phyloP scores from a whole-genome alignment of 1,139 yeast species.

The Yamadazyma atlantica region DNA sequence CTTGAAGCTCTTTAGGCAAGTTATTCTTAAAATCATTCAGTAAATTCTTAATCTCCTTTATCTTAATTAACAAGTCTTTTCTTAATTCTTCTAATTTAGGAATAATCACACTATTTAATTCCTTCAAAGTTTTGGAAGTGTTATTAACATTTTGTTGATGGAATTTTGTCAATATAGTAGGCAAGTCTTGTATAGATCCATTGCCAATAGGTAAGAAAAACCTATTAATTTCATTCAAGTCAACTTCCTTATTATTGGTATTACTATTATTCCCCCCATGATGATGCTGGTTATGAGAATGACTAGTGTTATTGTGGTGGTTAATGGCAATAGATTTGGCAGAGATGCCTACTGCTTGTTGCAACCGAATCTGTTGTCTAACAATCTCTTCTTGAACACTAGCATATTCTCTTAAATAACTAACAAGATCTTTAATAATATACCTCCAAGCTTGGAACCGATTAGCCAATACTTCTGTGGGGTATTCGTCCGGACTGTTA shows the following conservation, averaged over 20 bases:
- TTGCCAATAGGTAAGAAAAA: conserved; percentile 73
- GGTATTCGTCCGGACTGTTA: conserved; percentile 41
- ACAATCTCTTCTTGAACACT: conserved; percentile 85
- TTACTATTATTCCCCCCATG: conserved; percentile 5
- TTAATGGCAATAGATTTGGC: conserved; percentile 18
- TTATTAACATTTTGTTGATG: conserved; percentile 72
- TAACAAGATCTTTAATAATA: conserved; percentile 70
- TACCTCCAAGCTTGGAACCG: conserved; percentile 87
- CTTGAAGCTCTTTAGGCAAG: conserved; percentile 64
- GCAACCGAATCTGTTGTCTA: conserved; percentile 77
- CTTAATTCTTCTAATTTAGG: conserved; percentile 87
- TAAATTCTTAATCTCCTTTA: conserved; percentile 80
- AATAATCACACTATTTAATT: conserved; percentile 63
- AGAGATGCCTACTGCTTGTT: conserved; percentile 64
- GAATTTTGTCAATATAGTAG: conserved; percentile 67
- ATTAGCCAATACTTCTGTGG: conserved; percentile 82
- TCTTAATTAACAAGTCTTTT: conserved; percentile 77
- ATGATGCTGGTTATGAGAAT: conserved; percentile 4
- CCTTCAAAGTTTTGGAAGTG: conserved; percentile 70
- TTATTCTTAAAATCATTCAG: conserved; percentile 82
- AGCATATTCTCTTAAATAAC: conserved; percentile 76
- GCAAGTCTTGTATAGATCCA: conserved; percentile 82
- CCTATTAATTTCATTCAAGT: conserved; percentile 38
- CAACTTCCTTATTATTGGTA: conserved; percentile 24
- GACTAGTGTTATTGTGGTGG: conserved; percentile 3